Evolutionary conservation across 169 alveolate species (phyloP).

Genomic region (Plasmodium sp.): DNA sequence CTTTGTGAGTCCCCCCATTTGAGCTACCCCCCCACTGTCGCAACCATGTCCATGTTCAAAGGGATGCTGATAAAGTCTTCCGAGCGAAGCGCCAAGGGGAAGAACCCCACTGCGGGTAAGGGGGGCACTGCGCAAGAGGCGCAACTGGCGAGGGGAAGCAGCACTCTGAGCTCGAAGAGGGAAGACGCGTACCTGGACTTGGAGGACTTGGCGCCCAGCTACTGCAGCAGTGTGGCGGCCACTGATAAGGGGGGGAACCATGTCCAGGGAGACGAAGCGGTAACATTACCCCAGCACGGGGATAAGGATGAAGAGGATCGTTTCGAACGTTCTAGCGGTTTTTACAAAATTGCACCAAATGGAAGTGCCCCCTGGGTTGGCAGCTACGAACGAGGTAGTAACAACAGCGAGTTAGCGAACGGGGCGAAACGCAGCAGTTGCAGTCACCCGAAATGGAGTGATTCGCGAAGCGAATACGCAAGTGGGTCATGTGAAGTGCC

Average conservation of each 20-base stretch:
- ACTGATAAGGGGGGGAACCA: background rate
- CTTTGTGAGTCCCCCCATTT: background rate
- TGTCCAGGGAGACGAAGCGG: background rate
- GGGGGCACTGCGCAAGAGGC: background rate
- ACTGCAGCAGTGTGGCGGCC: background rate
- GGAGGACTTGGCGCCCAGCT: background rate
- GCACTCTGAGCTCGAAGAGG: slow-evolving; percentile 3
- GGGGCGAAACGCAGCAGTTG: background rate
- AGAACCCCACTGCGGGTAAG: background rate
- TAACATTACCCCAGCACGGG: background rate
- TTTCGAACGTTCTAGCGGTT: background rate
- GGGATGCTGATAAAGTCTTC: slow-evolving; percentile 53
- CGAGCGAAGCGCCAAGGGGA: slow-evolving; percentile 14
- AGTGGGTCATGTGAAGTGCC: background rate
- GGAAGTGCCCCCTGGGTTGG: background rate
- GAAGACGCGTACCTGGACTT: background rate
- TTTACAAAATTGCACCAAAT: background rate
- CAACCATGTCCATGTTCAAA: slow-evolving; percentile 47
- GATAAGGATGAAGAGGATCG: background rate
- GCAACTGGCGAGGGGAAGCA: background rate
- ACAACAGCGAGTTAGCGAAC: background rate
- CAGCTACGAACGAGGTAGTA: background rate
- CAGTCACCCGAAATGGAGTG: background rate
- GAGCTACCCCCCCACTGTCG: background rate
- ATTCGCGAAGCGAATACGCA: background rate